Evolutionary conservation across 2,329 filamentous ascomycete species (phyloP), one percentile per base, ranked within the genome.

Genomic region (Hymenoscyphus repandus): DNA sequence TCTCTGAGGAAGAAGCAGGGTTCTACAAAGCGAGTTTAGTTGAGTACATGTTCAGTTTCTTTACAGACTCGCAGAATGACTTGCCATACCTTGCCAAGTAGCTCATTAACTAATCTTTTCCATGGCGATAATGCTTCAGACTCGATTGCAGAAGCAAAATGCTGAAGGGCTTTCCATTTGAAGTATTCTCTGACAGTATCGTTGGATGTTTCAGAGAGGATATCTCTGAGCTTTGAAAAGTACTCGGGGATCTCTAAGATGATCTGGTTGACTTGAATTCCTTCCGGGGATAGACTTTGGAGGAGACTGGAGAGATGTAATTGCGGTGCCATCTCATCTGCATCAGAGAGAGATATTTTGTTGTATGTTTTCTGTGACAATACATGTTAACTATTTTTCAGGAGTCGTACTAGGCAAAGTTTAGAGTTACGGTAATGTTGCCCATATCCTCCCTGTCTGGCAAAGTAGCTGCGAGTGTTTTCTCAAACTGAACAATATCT

Each of bases 141-240:
- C 50, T 87, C 78, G 27, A 88, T 71, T 27, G 71, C 74, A 2
- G 65, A 59, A 17, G 73, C 70, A 59, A 79, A 79, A 1, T 68
- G 63, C 43, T 79, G 71, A 12, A 86, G 75, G 13, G 77, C 67
- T 58, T 83, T 83, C 83, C 83, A 85, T 20, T 79, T 65, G 53
- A 87, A 73, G 61, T 82, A 87, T n/a, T 73, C 70, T 53, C 81
- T 74, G 2, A 88, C 62, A 0, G 78, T 74, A 39, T 82, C 76
- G 43, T 73, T 70, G 0, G 76, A 65, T 1, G 79, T 79, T 2
- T 74, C 66, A 1, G 72, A 65, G 15, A 88, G 60, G 12, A 40
- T 18, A 15, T 10, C 12, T n/a, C 10, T n/a, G 10, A 40, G 12
- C 10, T 13, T 4, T 5, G 12, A 10, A 11, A 40, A 10, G 12